A percentile compares a stretch with the other conserved stretches of the same genome.
Conservation (phyloP, 257 asterid genomes). For the Solanum tarijense region DNA sequence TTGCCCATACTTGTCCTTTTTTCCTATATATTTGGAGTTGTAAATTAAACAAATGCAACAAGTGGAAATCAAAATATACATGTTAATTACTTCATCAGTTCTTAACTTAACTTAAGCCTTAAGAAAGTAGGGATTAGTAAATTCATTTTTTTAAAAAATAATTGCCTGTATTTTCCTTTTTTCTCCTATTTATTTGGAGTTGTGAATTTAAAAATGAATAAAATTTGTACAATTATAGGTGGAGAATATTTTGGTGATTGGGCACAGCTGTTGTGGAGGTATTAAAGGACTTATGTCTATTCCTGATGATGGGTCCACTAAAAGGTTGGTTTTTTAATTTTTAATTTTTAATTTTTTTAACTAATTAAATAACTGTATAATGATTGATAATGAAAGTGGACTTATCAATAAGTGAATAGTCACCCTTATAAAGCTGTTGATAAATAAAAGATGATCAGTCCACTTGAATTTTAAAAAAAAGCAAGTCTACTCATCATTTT, state of each 20-base stretch:
- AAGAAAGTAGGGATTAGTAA: neutral
- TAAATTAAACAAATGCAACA: neutral
- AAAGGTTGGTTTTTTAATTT: no score
- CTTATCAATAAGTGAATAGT: no score
- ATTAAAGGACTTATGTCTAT: constrained; percentile 84
- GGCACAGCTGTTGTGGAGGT: constrained; percentile 96
- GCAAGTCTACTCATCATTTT: no score
- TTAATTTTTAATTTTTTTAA: no score
- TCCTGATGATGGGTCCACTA: constrained; percentile 69
- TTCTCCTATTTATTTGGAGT: no score
- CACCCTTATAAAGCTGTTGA: no score
- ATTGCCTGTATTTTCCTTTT: neutral
- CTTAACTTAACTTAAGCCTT: neutral
- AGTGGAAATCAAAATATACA: neutral
- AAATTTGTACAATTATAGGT: constrained; percentile 25
- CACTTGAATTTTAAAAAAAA: no score
- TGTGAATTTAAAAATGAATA: no score
- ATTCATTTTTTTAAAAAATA: no score
- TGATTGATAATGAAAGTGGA: no score
- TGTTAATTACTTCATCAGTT: neutral
- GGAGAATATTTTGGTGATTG: constrained; percentile 75
- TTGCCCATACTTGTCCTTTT: neutral
- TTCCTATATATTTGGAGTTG: neutral
- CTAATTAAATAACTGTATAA: no score
- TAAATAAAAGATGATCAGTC: no score